Conservation (phyloP, 345 rosid genomes). For the Linum tenue region DNA sequence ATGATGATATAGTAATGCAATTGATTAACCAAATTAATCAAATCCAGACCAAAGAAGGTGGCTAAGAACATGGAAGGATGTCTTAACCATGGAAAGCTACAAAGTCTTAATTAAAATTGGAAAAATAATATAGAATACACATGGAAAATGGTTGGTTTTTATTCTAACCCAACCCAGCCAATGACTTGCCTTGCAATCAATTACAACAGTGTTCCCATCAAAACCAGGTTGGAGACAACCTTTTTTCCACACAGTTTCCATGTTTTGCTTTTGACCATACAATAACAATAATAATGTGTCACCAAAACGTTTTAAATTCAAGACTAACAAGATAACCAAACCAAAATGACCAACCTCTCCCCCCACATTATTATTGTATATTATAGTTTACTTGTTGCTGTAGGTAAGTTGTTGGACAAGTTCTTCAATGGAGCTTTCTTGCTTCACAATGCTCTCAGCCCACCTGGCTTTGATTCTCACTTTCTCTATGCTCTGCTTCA, state of each 20-base stretch:
- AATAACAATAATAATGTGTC: no score
- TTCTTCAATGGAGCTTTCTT: conserved; percentile 25
- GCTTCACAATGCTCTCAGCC: conserved; percentile 27
- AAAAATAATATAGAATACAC: no score
- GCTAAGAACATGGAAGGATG: not conserved
- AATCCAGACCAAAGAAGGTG: not conserved
- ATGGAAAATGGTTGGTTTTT: no score
- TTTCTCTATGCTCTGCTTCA: conserved; percentile 37
- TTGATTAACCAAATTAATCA: no score
- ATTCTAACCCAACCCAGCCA: not conserved
- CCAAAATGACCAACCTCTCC: no score
- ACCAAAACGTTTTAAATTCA: not conserved
- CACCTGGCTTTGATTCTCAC: conserved; percentile 40
- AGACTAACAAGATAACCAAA: not conserved
- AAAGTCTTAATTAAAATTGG: no score
- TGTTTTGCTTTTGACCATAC: not conserved
- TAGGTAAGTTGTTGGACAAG: conserved; percentile 20
- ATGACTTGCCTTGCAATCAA: not conserved
- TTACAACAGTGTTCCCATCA: not conserved
- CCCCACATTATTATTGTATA: no score
- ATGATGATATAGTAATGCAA: no score
- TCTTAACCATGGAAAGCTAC: not conserved
- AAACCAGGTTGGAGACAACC: not conserved
- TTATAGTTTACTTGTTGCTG: not conserved
- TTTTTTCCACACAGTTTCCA: not conserved